phyloP scores from a whole-genome alignment of 345 rosid species.

The Citrus sp. region DNA sequence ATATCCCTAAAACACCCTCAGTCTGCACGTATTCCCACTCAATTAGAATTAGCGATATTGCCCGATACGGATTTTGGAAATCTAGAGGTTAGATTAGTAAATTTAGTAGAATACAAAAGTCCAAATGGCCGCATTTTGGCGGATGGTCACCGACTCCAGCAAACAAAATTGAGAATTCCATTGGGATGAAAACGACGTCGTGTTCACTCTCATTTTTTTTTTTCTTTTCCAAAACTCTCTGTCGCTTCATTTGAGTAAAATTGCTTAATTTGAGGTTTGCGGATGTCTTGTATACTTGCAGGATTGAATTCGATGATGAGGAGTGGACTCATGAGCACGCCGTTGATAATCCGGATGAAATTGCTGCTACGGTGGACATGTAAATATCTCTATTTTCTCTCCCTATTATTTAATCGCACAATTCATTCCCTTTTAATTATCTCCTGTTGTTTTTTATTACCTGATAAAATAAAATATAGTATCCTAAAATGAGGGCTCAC shows the following conservation, averaged over 20 bases:
- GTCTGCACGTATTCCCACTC: background rate
- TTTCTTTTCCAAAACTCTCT: background rate
- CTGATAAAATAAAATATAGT: background rate
- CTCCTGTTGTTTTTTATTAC: background rate
- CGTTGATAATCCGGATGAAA: conserved; percentile 61
- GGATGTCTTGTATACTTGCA: conserved; percentile 9
- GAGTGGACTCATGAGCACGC: conserved; percentile 55
- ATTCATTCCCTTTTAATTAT: background rate
- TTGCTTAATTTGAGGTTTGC: background rate
- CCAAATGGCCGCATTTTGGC: background rate
- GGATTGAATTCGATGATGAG: conserved; percentile 33
- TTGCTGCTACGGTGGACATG: conserved; percentile 76
- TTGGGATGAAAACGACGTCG: background rate
- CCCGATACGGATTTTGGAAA: background rate
- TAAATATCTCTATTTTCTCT: conserved; percentile 36
- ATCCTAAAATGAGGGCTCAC: background rate
- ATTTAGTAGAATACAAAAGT: background rate
- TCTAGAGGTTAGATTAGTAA: background rate
- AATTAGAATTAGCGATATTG: background rate
- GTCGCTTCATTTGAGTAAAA: background rate
- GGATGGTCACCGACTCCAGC: background rate
- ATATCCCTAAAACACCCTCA: background rate
- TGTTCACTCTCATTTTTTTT: background rate
- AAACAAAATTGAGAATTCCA: background rate
- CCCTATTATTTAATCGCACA: background rate